Evolutionary conservation across 164 flowering plant genomes (phyloP).

Genomic region (Magnolia sinica): DNA sequence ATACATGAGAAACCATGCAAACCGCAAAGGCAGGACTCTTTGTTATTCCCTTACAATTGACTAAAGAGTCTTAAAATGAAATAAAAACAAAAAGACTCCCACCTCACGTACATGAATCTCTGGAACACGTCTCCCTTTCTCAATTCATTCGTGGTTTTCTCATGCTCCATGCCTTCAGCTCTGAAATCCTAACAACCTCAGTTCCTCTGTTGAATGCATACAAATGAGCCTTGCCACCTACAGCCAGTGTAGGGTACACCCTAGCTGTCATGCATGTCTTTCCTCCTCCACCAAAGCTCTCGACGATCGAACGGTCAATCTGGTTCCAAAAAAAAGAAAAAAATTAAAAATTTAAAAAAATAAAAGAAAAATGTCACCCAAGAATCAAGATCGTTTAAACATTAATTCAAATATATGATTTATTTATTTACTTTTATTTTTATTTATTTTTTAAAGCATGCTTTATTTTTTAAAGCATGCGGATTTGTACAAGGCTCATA

Average conservation of each 20-base stretch:
- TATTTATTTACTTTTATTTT: no score
- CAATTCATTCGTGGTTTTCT: constrained; percentile 23
- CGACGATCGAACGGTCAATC: constrained; percentile 14
- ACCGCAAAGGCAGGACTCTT: no score
- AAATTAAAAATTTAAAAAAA: no score
- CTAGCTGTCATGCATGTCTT: constrained; percentile 67
- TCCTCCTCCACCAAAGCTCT: constrained; percentile 66
- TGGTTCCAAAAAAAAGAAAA: background rate
- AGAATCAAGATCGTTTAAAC: no score
- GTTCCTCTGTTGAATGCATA: constrained; percentile 68
- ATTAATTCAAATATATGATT: no score
- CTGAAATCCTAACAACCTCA: constrained; percentile 16
- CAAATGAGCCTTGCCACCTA: constrained; percentile 39
- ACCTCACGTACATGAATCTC: background rate
- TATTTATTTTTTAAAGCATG: no score
- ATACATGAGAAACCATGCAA: no score
- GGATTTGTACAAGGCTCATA: no score
- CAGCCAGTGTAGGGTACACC: constrained; percentile 71
- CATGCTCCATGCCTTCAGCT: constrained; percentile 69
- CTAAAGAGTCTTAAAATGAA: background rate
- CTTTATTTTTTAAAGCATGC: no score
- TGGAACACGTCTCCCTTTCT: background rate
- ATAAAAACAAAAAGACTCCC: background rate
- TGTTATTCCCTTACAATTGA: no score
- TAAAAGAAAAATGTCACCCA: no score